These are phyloP conservation scores for Alternaria sp. DNA, from an alignment of 2,329 filamentous ascomycete genomes.

Conservation along the genomic window DNA sequence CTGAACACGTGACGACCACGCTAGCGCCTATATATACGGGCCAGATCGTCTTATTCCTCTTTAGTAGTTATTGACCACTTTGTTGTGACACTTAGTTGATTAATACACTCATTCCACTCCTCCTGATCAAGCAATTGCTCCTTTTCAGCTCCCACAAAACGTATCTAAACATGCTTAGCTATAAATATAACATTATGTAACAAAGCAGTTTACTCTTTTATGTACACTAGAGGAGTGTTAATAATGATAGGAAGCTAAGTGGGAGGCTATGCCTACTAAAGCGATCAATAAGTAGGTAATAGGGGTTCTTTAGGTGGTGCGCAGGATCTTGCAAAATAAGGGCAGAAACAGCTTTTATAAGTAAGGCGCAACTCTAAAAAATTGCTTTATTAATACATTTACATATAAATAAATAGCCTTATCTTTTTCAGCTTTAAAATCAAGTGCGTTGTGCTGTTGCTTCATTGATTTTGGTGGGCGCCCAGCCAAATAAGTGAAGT, in stretches of 20 bases:
- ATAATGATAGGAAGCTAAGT: neutral
- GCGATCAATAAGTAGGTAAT: constrained; percentile 16
- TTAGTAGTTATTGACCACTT: no score
- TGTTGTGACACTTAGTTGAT: no score
- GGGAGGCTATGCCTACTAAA: constrained; percentile 14
- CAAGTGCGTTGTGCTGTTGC: constrained; percentile 1
- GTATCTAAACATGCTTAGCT: constrained; percentile 20
- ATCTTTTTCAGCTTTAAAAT: constrained; percentile 2
- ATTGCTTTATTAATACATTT: neutral
- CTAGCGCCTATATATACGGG: no score
- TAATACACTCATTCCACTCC: no score
- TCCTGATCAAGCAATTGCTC: no score
- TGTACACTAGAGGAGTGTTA: neutral
- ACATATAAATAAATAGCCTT: neutral
- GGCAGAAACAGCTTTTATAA: neutral
- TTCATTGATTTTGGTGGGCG: no score
- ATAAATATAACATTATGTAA: constrained; percentile 7
- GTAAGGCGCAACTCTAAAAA: constrained; percentile 3
- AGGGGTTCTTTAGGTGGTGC: constrained; percentile 9
- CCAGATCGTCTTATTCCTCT: no score
- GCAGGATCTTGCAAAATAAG: constrained; percentile 11
- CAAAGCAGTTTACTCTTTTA: neutral
- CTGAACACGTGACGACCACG: no score
- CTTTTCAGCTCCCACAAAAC: no score
- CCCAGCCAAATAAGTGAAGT: no score